Conservation (phyloP, 164 flowering plant genomes). For the Annona squamosa region DNA sequence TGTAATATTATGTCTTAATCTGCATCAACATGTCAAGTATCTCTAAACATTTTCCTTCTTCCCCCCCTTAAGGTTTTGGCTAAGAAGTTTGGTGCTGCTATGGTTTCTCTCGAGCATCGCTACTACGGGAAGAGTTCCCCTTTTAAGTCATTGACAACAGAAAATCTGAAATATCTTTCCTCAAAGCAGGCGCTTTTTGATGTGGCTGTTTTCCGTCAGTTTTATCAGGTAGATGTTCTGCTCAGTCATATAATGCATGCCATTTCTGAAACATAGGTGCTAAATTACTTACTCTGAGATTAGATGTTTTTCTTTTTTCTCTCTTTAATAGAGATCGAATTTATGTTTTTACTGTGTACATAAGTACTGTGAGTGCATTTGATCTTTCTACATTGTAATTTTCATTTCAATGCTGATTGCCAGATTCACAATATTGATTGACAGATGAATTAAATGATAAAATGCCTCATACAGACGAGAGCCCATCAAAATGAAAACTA, state of each 20-base stretch:
- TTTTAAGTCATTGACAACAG: constrained; percentile 54
- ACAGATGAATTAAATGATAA: too few species aligned
- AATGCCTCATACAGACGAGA: too few species aligned
- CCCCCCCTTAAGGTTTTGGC: constrained; percentile 57
- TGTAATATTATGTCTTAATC: background rate
- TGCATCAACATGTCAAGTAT: background rate
- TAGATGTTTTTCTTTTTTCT: too few species aligned
- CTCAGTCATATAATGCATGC: background rate
- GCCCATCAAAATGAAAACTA: too few species aligned
- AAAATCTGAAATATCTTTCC: constrained; percentile 72
- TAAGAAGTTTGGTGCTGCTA: constrained; percentile 94
- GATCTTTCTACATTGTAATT: too few species aligned
- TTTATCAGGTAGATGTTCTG: constrained; percentile 61
- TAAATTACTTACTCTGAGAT: too few species aligned
- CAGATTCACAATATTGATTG: too few species aligned
- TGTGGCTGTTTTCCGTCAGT: constrained; percentile 81
- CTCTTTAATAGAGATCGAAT: too few species aligned
- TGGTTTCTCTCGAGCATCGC: constrained; percentile 94
- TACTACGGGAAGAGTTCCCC: constrained; percentile 98
- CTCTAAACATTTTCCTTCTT: background rate
- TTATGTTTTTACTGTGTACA: too few species aligned
- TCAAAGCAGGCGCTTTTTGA: constrained; percentile 95
- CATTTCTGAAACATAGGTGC: background rate
- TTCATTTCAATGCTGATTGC: too few species aligned
- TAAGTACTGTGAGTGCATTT: too few species aligned